A percentile compares a stretch with the other conserved stretches of the same genome.
These are phyloP conservation scores for Solanum hybrid DNA, from an alignment of 305 asterid genomes.

Conservation along the genomic window DNA sequence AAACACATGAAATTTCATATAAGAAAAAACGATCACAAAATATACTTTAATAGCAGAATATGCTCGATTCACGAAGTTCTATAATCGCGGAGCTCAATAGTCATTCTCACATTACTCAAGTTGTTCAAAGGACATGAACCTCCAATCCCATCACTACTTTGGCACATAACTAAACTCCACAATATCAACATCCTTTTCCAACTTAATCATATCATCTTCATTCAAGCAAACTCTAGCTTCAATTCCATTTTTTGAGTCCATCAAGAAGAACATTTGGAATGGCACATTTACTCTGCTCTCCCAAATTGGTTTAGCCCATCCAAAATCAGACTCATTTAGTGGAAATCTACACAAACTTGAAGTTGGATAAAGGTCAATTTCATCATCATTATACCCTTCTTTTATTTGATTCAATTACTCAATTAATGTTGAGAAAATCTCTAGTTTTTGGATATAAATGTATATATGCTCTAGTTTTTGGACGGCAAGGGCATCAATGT, in stretches of 20 bases:
- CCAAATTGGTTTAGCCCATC: background rate
- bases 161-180: constrained; percentile 1
- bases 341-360: background rate
- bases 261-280: background rate
- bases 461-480: too few relatives aligned
- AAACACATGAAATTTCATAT: background rate
- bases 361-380: background rate
- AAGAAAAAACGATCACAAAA: background rate
- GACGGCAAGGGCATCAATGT: too few relatives aligned
- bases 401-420: background rate
- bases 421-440: background rate
- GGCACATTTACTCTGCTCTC: background rate
- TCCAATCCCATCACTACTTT: background rate
- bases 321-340: background rate
- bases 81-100: background rate
- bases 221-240: constrained; percentile 1
- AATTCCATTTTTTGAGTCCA: background rate
- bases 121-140: background rate
- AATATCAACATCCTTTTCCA: background rate
- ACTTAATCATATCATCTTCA: background rate
- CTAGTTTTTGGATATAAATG: background rate
- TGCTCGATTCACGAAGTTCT: background rate
- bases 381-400: background rate
- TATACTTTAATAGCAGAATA: background rate
- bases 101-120: background rate